Conservation (phyloP, 2,329 filamentous ascomycete species). For the Claviceps purpurea region DNA sequence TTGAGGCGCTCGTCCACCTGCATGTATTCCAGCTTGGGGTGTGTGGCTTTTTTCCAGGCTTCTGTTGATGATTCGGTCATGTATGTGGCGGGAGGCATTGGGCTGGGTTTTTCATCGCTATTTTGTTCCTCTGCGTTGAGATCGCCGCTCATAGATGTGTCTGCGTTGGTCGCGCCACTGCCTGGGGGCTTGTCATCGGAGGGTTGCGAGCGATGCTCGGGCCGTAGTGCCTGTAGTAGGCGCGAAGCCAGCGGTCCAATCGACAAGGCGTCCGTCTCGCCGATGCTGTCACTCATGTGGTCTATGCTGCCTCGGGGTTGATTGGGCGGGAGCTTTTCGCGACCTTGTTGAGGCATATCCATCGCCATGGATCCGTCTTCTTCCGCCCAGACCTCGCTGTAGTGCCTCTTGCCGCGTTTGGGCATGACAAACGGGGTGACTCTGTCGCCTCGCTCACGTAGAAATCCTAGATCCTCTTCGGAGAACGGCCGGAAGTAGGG, state of each 20-base stretch:
- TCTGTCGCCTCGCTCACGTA: slow-evolving; percentile 81
- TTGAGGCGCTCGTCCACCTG: slow-evolving; percentile 85
- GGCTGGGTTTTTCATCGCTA: slow-evolving; percentile 23
- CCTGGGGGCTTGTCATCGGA: slow-evolving; percentile 43
- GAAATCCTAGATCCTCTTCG: slow-evolving; percentile 86
- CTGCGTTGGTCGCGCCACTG: slow-evolving; percentile 40
- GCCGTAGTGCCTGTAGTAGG: slow-evolving; percentile 66
- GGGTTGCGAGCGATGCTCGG: slow-evolving; percentile 48
- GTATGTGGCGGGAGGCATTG: slow-evolving; percentile 55
- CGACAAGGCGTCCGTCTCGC: slow-evolving; percentile 79
- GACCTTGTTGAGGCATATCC: slow-evolving; percentile 47
- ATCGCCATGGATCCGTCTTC: slow-evolving; percentile 74
- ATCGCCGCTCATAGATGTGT: slow-evolving; percentile 41
- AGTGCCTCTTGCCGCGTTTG: slow-evolving; percentile 69
- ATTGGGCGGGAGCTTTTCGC: slow-evolving; percentile 61
- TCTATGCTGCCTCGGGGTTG: slow-evolving; percentile 77
- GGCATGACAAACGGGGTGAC: slow-evolving; percentile 75
- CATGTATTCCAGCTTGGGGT: slow-evolving; percentile 67
- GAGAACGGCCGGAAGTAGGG: slow-evolving; percentile 80
- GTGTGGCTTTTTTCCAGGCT: slow-evolving; percentile 64
- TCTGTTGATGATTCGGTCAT: slow-evolving; percentile 67
- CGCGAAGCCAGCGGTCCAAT: slow-evolving; percentile 76
- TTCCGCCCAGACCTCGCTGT: slow-evolving; percentile 84
- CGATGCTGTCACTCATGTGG: slow-evolving; percentile 71
- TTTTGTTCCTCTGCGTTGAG: slow-evolving; percentile 21